Evolutionary conservation across 1,284 basidiomycete genomes (phyloP).

Genomic region (Cryptococcus wingfieldii): DNA sequence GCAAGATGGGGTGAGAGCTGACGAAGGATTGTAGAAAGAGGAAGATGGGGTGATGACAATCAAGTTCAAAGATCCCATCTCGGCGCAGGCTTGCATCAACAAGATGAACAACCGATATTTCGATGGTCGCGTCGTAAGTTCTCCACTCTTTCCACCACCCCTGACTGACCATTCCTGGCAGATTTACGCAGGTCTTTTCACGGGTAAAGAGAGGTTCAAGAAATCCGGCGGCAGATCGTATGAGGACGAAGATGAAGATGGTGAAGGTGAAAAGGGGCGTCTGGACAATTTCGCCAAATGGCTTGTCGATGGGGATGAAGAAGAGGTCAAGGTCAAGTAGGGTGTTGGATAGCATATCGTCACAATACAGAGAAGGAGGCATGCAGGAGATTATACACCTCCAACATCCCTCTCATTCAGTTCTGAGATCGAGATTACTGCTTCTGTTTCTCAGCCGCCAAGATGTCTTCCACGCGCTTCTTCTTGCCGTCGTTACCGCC

Average conservation of each 20-base stretch:
- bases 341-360: no score
- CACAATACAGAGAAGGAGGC: no score
- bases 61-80: slow-evolving; percentile 82
- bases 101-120: slow-evolving; percentile 97
- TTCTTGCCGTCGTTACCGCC: slow-evolving; percentile 77
- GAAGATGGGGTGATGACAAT: slow-evolving; percentile 92
- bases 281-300: slow-evolving; percentile 83
- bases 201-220: slow-evolving; percentile 74
- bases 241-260: slow-evolving; percentile 52
- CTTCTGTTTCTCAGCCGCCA: slow-evolving; percentile 19
- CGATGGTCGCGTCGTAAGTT: slow-evolving; percentile 58
- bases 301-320: slow-evolving; percentile 55
- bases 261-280: slow-evolving; percentile 68
- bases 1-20: neutral
- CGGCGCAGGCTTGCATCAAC: slow-evolving; percentile 84
- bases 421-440: no score
- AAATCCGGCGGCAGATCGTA: slow-evolving; percentile 57
- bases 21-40: slow-evolving; percentile 65
- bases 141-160: neutral
- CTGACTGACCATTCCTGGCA: slow-evolving; percentile 30
- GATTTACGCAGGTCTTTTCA: slow-evolving; percentile 74
- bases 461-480: slow-evolving; percentile 69
- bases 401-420: no score
- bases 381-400: no score
- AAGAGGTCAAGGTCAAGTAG: slow-evolving; percentile 12